A percentile compares a stretch with the other conserved stretches of the same genome.
phyloP scores from a whole-genome alignment of 495 filamentous ascomycete species.

The Neurospora sp. region DNA sequence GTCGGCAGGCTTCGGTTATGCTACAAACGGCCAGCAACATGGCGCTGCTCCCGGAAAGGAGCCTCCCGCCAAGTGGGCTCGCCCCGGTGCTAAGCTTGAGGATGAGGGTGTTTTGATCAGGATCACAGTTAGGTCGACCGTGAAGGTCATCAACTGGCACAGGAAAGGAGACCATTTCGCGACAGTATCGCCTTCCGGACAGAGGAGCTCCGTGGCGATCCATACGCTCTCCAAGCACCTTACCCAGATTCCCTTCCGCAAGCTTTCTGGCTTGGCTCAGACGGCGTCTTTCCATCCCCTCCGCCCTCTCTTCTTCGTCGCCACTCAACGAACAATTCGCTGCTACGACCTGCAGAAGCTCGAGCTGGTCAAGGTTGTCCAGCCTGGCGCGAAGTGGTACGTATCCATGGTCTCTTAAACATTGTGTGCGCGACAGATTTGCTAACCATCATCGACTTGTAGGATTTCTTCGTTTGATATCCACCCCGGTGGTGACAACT shows the following conservation, averaged over 20 bases:
- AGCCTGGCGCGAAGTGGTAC: constrained; percentile 67
- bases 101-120: constrained; percentile 68
- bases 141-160: constrained; percentile 94
- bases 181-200: constrained; percentile 72
- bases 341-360: constrained; percentile 87
- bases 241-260: constrained; percentile 89
- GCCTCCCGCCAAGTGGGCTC: constrained; percentile 69
- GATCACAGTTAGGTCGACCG: constrained; percentile 65
- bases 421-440: not conserved
- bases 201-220: constrained; percentile 81
- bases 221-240: constrained; percentile 92
- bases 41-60: constrained; percentile 58
- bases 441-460: constrained; percentile 5
- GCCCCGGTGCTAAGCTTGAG: constrained; percentile 62
- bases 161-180: constrained; percentile 89
- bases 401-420: not conserved
- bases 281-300: constrained; percentile 89
- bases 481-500: constrained; percentile 85
- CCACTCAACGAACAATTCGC: constrained; percentile 83
- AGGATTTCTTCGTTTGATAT: constrained; percentile 94
- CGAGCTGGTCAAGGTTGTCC: constrained; percentile 79
- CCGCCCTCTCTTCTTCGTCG: constrained; percentile 88
- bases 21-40: constrained; percentile 54
- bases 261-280: constrained; percentile 74
- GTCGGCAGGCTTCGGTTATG: constrained; percentile 84